Base-by-base conservation (phyloP, 805 yeast genomes). In the Ogataea paradorogensis region DNA sequence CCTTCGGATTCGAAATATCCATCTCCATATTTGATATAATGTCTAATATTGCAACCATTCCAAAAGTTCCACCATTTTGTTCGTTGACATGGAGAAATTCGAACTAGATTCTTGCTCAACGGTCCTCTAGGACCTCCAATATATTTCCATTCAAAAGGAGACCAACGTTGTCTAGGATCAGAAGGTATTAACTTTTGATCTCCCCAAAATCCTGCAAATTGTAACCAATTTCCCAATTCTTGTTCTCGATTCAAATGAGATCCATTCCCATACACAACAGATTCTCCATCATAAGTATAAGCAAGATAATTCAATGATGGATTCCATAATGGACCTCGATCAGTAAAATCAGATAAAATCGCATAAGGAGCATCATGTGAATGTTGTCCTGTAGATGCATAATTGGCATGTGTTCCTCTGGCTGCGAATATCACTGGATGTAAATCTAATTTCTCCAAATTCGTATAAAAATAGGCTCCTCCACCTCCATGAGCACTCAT, bases 401-500 rank as follows among this genome's bases (percentile, higher is more conserved):
- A 91, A 62, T 93, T 91, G 14, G 98, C 98, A 65, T 91, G 99
- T 0, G 99, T 91, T 0, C 99, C 99, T 47, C 96, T 71, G 0
- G 97, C 96, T 15, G 93, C 78, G 61, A 85, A 93, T 1, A 93
- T 75, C 15, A 89, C 73, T 0, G 98, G 97, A 50, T 84, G 70
- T 23, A 53, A 52, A 36, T 69, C 65, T 45, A 74, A 67, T 52
- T 79, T 82, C 57, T 88, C 95, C 39, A 90, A 62, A 16, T 87
- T 83, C n/a, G 74, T 70, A 59, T 81, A 90, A 46, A 73, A 71
- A 58, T 83, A 91, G 0, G 95, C 96, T 22, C 89, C 83, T 7
- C 99, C 99, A 9, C 98, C 97, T 2, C 97, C 96, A 62, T 91
- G 99, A 1, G 97, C 98, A 21, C 95, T 82, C 95, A 93, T 84